These are phyloP conservation scores for Dactylellina drechsleri DNA, from an alignment of 2,329 filamentous ascomycete species.

Conservation along the genomic window DNA sequence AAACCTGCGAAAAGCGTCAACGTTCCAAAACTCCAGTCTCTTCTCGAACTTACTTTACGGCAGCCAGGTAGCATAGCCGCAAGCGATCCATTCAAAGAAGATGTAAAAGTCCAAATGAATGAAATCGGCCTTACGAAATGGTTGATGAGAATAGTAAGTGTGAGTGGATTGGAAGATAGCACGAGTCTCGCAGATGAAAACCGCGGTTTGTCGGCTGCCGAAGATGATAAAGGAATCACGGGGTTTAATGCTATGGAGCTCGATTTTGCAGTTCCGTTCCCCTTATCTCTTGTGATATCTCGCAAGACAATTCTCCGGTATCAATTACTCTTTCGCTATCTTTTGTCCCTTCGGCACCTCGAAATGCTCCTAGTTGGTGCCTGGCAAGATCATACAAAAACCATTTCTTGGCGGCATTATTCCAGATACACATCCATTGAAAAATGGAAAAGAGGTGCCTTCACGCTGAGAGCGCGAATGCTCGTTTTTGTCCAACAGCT, in stretches of 20 bases:
- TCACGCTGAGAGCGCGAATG: slow-evolving; percentile 92
- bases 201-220: slow-evolving; percentile 74
- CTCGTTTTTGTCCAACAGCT: slow-evolving; percentile 96
- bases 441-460: slow-evolving; percentile 90
- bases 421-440: slow-evolving; percentile 79
- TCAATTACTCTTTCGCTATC: slow-evolving; percentile 92
- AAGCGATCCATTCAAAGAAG: slow-evolving; percentile 96
- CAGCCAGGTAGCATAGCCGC: slow-evolving; percentile 94
- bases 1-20: slow-evolving; percentile 91
- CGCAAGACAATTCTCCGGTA: slow-evolving; percentile 97
- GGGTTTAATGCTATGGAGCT: slow-evolving; percentile 94
- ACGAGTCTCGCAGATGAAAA: slow-evolving; percentile 72
- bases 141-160: slow-evolving; percentile 94
- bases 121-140: slow-evolving; percentile 91
- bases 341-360: slow-evolving; percentile 86
- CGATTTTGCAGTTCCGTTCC: slow-evolving; percentile 93
- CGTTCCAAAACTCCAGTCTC: slow-evolving; percentile 88
- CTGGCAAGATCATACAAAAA: slow-evolving; percentile 89
- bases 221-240: slow-evolving; percentile 84
- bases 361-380: slow-evolving; percentile 86
- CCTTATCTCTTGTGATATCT: slow-evolving; percentile 92
- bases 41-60: slow-evolving; percentile 95
- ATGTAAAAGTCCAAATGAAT: slow-evolving; percentile 97
- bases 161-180: slow-evolving; percentile 81
- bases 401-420: slow-evolving; percentile 82